phyloP scores from a whole-genome alignment of 2,329 filamentous ascomycete species.

The Capronia coronata region DNA sequence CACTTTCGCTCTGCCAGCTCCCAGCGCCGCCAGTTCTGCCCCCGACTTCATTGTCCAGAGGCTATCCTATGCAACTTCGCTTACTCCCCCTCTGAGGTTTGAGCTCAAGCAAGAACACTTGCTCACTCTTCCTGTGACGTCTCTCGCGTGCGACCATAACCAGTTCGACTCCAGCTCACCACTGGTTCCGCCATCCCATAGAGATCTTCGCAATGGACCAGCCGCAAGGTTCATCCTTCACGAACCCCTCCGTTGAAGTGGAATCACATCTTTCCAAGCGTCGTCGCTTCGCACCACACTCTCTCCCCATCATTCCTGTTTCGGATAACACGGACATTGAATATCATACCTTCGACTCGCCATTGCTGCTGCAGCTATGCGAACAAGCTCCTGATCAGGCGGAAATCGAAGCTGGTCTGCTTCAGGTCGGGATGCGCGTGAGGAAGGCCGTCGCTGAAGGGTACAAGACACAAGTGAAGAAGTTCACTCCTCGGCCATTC shows the following conservation, averaged over 20 bases:
- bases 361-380: conserved; percentile 34
- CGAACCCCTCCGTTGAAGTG: conserved; percentile 11
- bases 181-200: not conserved
- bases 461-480: conserved; percentile 56
- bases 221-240: conserved; percentile 12
- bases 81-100: not conserved
- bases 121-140: not conserved
- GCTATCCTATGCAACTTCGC: not conserved
- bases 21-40: conserved; percentile 26
- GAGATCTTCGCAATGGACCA: conserved; percentile 17
- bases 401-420: conserved; percentile 67
- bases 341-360: conserved; percentile 25
- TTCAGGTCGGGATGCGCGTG: conserved; percentile 88
- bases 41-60: conserved; percentile 43
- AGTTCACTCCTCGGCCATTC: conserved; percentile 28
- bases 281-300: conserved; percentile 41
- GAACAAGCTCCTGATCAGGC: conserved; percentile 37
- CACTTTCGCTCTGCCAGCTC: conserved; percentile 23
- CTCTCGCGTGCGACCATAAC: conserved; percentile 2
- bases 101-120: not conserved
- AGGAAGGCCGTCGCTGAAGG: conserved; percentile 90
- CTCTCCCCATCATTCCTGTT: conserved; percentile 25
- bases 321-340: conserved; percentile 25
- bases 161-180: not conserved
- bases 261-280: conserved; percentile 35